Evolutionary conservation across 78 protist species (phyloP).

Genomic region (Dictyostelium purpureum): DNA sequence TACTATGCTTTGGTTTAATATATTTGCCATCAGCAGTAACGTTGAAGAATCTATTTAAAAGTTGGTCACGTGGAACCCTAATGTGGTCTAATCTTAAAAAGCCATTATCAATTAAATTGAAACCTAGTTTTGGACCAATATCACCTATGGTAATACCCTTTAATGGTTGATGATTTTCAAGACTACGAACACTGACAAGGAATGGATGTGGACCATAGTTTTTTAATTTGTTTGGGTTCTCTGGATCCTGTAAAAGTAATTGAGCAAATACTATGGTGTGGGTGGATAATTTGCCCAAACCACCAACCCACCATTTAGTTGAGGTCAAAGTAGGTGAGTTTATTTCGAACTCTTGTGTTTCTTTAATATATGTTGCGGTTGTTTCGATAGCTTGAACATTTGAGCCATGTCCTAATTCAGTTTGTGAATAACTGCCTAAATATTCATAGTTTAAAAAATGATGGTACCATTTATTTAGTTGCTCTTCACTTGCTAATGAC

Average conservation of each 20-base stretch:
- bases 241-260: conserved; percentile 6
- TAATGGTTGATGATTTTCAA: conserved; percentile 40
- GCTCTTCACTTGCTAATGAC: conserved; percentile 65
- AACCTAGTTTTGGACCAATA: conserved; percentile 81
- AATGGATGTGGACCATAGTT: conserved; percentile 80
- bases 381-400: conserved; percentile 87
- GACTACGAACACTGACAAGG: conserved; percentile 32
- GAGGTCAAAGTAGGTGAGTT: conserved; percentile 85
- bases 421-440: conserved; percentile 75
- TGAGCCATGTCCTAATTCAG: conserved; percentile 86
- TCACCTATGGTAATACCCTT: conserved; percentile 74
- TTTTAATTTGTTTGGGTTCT: background rate
- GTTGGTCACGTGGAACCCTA: conserved; percentile 20
- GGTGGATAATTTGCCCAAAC: conserved; percentile 78
- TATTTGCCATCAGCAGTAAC: conserved; percentile 55
- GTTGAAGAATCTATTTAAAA: conserved; percentile 36
- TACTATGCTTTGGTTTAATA: conserved; percentile 77
- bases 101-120: conserved; percentile 48
- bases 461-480: conserved; percentile 33
- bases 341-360: conserved; percentile 84
- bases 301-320: conserved; percentile 94
- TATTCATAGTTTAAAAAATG: conserved; percentile 13
- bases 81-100: conserved; percentile 55
- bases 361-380: conserved; percentile 63
- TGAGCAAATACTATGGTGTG: conserved; percentile 83